A percentile compares a stretch with the other conserved stretches of the same genome.
phyloP scores from a whole-genome alignment of 2,329 filamentous ascomycete genomes.

The Neofusicoccum sp. region DNA sequence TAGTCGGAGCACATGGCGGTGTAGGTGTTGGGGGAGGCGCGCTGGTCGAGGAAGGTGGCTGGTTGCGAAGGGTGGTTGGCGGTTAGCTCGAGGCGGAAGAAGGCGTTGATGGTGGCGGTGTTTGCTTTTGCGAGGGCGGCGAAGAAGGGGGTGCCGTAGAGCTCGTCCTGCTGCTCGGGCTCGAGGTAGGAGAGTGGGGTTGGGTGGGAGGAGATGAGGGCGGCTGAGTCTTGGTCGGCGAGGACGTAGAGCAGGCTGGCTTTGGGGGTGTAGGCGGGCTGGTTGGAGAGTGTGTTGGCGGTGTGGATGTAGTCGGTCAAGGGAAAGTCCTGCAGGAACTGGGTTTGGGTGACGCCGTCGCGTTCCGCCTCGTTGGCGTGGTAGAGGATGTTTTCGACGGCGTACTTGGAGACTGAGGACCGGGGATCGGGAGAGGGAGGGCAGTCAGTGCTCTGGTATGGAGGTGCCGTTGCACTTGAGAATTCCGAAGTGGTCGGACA shows the following conservation, averaged over 20 bases:
- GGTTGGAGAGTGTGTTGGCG: not conserved
- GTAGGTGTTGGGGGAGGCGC: too few relatives aligned
- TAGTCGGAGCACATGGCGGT: too few relatives aligned
- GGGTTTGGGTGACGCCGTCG: not conserved
- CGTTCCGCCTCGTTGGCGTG: not conserved
- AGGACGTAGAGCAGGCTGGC: not conserved
- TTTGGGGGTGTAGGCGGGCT: not conserved
- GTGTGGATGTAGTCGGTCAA: not conserved
- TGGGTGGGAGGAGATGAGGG: not conserved
- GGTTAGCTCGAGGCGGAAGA: too few relatives aligned
- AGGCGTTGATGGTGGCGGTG: too few relatives aligned
- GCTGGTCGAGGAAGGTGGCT: too few relatives aligned
- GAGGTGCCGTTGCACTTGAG: not conserved
- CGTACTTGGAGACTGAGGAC: not conserved
- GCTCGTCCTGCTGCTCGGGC: too few relatives aligned
- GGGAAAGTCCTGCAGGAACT: not conserved
- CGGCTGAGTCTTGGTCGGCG: not conserved
- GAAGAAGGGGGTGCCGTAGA: too few relatives aligned
- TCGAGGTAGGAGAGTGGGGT: too few relatives aligned
- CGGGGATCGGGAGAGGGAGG: not conserved
- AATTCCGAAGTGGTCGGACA: too few relatives aligned
- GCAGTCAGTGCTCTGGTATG: not conserved
- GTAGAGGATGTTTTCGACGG: slow-evolving; percentile 4
- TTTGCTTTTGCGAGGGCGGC: too few relatives aligned
- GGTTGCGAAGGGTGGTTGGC: too few relatives aligned